phyloP scores from a whole-genome alignment of 345 rosid species.

The Eucalyptus globulus region DNA sequence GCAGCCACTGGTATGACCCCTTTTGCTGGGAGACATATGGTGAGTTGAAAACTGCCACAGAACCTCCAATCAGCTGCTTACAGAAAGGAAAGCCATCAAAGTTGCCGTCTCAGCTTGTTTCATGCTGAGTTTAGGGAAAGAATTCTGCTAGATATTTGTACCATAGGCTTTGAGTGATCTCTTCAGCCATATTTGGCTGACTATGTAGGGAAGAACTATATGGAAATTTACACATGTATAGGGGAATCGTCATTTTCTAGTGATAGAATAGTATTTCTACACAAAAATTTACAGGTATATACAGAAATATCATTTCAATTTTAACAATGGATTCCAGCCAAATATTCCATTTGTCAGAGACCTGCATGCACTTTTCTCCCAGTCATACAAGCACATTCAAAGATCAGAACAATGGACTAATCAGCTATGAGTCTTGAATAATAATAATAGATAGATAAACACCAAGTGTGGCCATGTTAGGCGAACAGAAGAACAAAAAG shows the following conservation, averaged over 20 bases:
- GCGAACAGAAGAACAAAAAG: background rate
- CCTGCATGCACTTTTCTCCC: background rate
- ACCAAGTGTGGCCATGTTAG: background rate
- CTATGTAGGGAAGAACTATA: background rate
- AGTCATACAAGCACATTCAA: background rate
- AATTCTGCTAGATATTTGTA: background rate
- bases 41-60: conserved; percentile 38
- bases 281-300: background rate
- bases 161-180: background rate
- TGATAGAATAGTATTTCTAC: background rate
- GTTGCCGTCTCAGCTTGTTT: conserved; percentile 8
- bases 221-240: background rate
- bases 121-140: conserved; percentile 18
- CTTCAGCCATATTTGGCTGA: background rate
- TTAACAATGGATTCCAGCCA: background rate
- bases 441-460: background rate
- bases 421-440: background rate
- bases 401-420: background rate
- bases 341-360: background rate
- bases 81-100: conserved; percentile 30
- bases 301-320: background rate
- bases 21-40: conserved; percentile 85
- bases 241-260: background rate
- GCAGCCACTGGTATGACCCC: conserved; percentile 20
- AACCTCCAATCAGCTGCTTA: conserved; percentile 62